Percentiles rank a stretch among this genome's conserved stretches.
phyloP scores from a whole-genome alignment of 495 filamentous ascomycete genomes.

The Podospora australis region DNA sequence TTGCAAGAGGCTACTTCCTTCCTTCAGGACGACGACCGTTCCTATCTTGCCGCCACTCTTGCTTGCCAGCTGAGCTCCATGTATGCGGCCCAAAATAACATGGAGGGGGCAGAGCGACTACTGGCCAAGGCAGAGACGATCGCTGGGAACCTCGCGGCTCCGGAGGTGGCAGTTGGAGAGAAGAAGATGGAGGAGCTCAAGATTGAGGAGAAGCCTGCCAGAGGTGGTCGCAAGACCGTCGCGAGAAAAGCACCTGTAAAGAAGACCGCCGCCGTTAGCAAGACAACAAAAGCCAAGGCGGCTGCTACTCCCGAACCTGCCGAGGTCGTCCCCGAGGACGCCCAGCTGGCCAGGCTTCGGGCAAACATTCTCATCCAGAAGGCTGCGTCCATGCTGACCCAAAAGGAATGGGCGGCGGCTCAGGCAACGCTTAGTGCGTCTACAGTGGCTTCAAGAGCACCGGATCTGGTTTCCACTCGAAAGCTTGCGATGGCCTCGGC shows the following conservation, averaged over 20 bases:
- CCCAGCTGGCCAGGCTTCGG: slow-evolving; percentile 50
- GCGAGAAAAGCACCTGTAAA: slow-evolving; percentile 13
- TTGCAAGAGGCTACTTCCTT: slow-evolving; percentile 44
- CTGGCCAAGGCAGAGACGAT: slow-evolving; percentile 34
- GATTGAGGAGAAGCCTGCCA: slow-evolving; percentile 31
- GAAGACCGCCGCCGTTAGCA: slow-evolving; percentile 10
- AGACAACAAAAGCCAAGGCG: slow-evolving; percentile 23
- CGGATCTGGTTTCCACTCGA: slow-evolving; percentile 37
- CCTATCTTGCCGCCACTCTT: slow-evolving; percentile 39
- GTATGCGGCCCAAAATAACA: slow-evolving; percentile 34
- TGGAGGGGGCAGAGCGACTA: slow-evolving; percentile 31
- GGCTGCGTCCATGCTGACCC: slow-evolving; percentile 49
- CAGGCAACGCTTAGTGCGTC: slow-evolving; percentile 44
- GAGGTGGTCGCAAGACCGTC: slow-evolving; percentile 12
- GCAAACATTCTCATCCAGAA: slow-evolving; percentile 59
- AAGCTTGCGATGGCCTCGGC: slow-evolving; percentile 53
- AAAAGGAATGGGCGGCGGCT: slow-evolving; percentile 51
- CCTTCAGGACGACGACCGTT: slow-evolving; percentile 36
- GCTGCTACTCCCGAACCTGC: slow-evolving; percentile 14
- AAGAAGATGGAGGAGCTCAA: slow-evolving; percentile 42
- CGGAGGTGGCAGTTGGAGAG: slow-evolving; percentile 30
- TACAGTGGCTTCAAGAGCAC: slow-evolving; percentile 32
- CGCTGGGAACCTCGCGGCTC: slow-evolving; percentile 22
- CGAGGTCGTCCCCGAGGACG: slow-evolving; percentile 35
- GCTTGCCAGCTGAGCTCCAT: slow-evolving; percentile 39